phyloP scores from a whole-genome alignment of 257 asterid genomes.

The Galeopsis tetrahit region DNA sequence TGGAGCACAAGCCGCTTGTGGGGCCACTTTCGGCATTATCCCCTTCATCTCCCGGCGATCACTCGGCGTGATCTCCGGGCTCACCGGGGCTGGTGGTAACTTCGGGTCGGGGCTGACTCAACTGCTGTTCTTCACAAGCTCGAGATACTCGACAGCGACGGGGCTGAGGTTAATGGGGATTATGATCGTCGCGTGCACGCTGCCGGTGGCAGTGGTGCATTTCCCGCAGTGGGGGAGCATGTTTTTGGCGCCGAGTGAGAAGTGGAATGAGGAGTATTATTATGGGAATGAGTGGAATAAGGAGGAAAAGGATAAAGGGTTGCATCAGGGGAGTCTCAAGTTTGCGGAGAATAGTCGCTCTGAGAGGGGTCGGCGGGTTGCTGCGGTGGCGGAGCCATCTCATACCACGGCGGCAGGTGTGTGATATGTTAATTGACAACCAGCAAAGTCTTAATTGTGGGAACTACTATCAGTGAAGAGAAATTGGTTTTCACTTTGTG shows the following conservation, averaged over 20 bases:
- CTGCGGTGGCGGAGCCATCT: conserved; percentile 33
- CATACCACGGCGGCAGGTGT: conserved; percentile 17
- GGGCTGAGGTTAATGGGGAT: conserved; percentile 59
- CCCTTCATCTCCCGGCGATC: conserved; percentile 64
- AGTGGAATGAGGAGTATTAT: conserved; percentile 52
- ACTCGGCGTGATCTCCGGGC: conserved; percentile 57
- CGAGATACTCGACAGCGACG: conserved; percentile 48
- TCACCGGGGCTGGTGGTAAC: conserved; percentile 68
- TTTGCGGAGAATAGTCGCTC: conserved; percentile 66
- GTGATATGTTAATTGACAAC: not conserved
- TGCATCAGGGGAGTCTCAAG: conserved; percentile 53
- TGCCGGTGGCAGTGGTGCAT: conserved; percentile 51
- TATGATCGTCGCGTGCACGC: conserved; percentile 55
- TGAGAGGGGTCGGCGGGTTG: conserved; percentile 51
- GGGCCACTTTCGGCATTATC: conserved; percentile 59
- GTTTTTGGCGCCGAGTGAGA: conserved; percentile 48
- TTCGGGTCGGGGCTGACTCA: conserved; percentile 65
- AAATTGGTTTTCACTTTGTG: too few relatives aligned
- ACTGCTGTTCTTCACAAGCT: conserved; percentile 49
- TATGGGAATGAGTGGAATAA: conserved; percentile 54
- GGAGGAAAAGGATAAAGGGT: conserved; percentile 51
- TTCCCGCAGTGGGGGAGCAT: conserved; percentile 82
- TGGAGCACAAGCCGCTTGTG: conserved; percentile 61
- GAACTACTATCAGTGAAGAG: not conserved
- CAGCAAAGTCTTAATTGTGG: not conserved